These are phyloP conservation scores for Cadophora malorum DNA, from an alignment of 2,329 filamentous ascomycete genomes.

Conservation along the genomic window DNA sequence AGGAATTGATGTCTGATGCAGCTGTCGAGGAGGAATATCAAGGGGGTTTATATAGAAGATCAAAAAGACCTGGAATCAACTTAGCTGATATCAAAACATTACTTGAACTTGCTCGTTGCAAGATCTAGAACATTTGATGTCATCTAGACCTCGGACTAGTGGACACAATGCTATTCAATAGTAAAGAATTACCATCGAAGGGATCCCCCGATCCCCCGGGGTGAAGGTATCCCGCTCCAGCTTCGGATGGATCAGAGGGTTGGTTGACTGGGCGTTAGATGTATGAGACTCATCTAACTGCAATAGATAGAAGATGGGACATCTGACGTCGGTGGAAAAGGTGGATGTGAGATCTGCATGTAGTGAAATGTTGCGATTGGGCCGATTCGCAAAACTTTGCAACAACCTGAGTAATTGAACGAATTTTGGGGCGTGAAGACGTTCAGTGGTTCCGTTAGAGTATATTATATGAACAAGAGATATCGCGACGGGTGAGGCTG, in stretches of 20 bases:
- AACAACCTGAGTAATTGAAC: no score
- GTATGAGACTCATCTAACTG: background rate
- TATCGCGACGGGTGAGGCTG: no score
- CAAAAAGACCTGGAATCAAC: background rate
- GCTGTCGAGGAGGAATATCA: background rate
- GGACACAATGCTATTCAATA: background rate
- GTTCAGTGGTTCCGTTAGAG: no score
- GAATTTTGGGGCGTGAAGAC: no score
- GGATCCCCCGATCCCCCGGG: background rate
- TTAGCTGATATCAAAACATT: background rate
- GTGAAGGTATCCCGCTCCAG: background rate
- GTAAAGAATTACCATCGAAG: background rate
- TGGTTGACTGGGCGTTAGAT: background rate
- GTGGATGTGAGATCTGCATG: background rate
- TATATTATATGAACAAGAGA: no score
- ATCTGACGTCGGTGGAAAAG: background rate
- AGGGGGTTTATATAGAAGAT: background rate
- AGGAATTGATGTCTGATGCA: background rate
- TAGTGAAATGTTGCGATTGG: background rate
- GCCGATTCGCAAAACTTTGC: no score
- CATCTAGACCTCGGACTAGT: background rate
- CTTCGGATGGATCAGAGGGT: background rate
- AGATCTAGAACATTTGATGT: background rate
- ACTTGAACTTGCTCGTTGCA: background rate
- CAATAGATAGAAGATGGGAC: background rate